Conservation (phyloP, 805 yeast genomes). For the Debaryomyces prosopidis region DNA sequence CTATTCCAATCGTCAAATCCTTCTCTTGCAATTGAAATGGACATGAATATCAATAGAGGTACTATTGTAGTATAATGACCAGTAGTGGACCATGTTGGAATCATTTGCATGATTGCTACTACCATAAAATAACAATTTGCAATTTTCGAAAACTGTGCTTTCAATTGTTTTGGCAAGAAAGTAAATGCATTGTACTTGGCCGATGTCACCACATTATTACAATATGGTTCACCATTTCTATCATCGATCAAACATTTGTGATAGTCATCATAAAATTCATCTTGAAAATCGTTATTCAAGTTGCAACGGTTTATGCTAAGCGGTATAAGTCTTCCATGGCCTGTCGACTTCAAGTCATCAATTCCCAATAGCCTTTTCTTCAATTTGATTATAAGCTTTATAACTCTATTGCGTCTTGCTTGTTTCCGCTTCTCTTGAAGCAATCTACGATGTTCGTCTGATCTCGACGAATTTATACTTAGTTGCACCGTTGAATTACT, state of each 20-base stretch:
- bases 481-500: slow-evolving; percentile 25
- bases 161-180: slow-evolving; percentile 83
- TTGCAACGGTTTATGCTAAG: slow-evolving; percentile 46
- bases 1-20: slow-evolving; percentile 92
- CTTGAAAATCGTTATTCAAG: slow-evolving; percentile 29
- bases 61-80: slow-evolving; percentile 93
- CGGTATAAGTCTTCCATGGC: slow-evolving; percentile 78
- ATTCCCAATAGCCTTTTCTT: slow-evolving; percentile 47
- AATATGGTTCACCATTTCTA: slow-evolving; percentile 60
- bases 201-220: slow-evolving; percentile 73
- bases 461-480: slow-evolving; percentile 13
- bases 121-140: slow-evolving; percentile 90
- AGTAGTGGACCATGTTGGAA: slow-evolving; percentile 96
- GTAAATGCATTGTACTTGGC: slow-evolving; percentile 80
- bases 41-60: slow-evolving; percentile 82
- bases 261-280: slow-evolving; percentile 22
- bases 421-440: slow-evolving; percentile 17
- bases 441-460: slow-evolving; percentile 15
- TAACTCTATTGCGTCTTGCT: slow-evolving; percentile 12
- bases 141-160: slow-evolving; percentile 88
- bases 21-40: slow-evolving; percentile 87
- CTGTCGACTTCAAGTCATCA: slow-evolving; percentile 50
- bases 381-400: slow-evolving; percentile 15
- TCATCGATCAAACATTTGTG: slow-evolving; percentile 59
- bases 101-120: slow-evolving; percentile 91